Base-by-base conservation (phyloP, 352 stramenopile genomes). In the Pythium brachiatum region DNA sequence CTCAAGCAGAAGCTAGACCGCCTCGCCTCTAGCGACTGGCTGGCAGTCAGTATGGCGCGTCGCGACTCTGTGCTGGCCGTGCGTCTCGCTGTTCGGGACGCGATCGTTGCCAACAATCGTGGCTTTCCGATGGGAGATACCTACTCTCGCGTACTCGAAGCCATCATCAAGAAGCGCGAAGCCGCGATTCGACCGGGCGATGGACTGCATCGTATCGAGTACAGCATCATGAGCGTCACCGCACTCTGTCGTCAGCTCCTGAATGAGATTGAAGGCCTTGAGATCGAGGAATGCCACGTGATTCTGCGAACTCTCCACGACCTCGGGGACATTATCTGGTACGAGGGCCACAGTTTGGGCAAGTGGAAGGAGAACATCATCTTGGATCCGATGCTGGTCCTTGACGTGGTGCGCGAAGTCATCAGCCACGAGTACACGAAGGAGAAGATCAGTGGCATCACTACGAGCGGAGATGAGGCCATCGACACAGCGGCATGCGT, bases 391-490 rank as follows among this genome's bases (percentile, higher is more conserved):
- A 75, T 61, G 4, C 56, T 79, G 25, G 72, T 73, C 1, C 61
- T 79, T 3, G 66, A 79, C 18, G 43, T 79, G 1, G 62, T 68
- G 29, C 62, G 62, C 8, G 62, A 63, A 38, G 62, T 68, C 7
- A 60, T 68, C 21, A 62, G 25, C 7, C 62, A 68, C 23, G 53
- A 68, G 13, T 27, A 58, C n/a, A n/a, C n/a, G n/a, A n/a, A n/a
- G n/a, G n/a, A n/a, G n/a, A n/a, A n/a, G n/a, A n/a, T n/a, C n/a
- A n/a, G n/a, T n/a, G n/a, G n/a, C n/a, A n/a, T n/a, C n/a, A n/a
- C n/a, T n/a, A n/a, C n/a, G n/a, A n/a, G n/a, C n/a, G n/a, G n/a
- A n/a, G n/a, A n/a, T n/a, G n/a, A n/a, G n/a, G n/a, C n/a, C n/a
- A n/a, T n/a, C n/a, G n/a, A n/a, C n/a, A n/a, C n/a, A n/a, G n/a